Base-by-base conservation (phyloP, 129 eudicot species). In the Helianthus annuus region DNA sequence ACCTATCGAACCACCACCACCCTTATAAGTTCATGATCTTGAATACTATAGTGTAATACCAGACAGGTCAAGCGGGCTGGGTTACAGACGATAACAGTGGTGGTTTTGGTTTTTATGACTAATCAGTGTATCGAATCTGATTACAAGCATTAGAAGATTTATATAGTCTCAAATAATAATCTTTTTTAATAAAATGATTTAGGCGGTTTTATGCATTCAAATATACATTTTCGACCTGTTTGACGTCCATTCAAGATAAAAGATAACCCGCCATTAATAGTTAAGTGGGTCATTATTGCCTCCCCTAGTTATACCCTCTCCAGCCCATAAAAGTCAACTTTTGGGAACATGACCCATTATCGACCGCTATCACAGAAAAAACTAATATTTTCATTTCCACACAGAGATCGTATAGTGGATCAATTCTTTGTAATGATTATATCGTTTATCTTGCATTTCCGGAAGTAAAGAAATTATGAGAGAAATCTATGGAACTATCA, bases 1-100 rank as follows among this genome's bases (percentile, higher is more conserved):
- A 92, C 87, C 96, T 92, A 74, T 49, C 76, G 3, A 64, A 24
- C n/a, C 13, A 44, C 16, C 39, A 34, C 10, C 17, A 17, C 15
- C 6, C 27, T 22, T 39, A 69, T 69, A 61, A 77, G 58, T 39
- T 70, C 22, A 76, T 0, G 46, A 65, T 64, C 42, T 45, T 39
- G 5, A 64, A 51, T 63, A 40, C 17, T 53, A 38, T 19, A 74
- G 6, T 14, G 8, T 56, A 11, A 6, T 61, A 2, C 11, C 0
- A 61, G 46, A 36, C 4, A 24, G 45, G 46, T 34, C 7, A 32
- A 12, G 13, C 63, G 1, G 63, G 36, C 39, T 57, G 63, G 12
- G 60, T 54, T 16, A 14, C 19, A 51, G 17, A 51, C n/a, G 7
- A 13, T 6, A 51, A 6, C n/a, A 15, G 8, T 19, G 0, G 22